phyloP scores from a whole-genome alignment of 192 early-diverging fungal genomes.

The Glomus cerebriforme region DNA sequence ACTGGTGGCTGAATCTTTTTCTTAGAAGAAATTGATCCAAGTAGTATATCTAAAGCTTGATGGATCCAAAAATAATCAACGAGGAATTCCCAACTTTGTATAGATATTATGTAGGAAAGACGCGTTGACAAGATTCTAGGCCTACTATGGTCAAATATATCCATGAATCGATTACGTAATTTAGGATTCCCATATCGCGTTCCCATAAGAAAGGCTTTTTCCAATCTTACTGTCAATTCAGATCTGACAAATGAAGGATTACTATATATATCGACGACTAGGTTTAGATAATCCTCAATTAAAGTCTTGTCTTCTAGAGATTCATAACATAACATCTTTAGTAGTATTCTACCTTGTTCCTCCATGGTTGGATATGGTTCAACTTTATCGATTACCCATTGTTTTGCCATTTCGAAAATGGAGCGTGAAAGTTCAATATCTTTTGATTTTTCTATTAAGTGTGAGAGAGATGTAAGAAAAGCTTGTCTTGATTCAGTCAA shows the following conservation, averaged over 20 bases:
- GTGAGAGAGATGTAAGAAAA: conserved; percentile 79
- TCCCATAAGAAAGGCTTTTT: conserved; percentile 93
- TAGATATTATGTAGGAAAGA: conserved; percentile 85
- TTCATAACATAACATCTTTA: conserved; percentile 89
- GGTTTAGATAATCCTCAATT: conserved; percentile 80
- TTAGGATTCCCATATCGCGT: conserved; percentile 78
- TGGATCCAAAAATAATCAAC: conserved; percentile 87
- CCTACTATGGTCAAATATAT: conserved; percentile 81
- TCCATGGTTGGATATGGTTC: conserved; percentile 95
- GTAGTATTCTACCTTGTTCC: conserved; percentile 93
- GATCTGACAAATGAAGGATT: conserved; percentile 79
- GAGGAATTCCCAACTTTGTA: conserved; percentile 96
- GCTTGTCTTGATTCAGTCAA: conserved; percentile 85
- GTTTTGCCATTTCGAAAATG: conserved; percentile 80
- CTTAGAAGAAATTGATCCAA: conserved; percentile 63
- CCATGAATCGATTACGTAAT: conserved; percentile 78
- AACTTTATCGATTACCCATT: conserved; percentile 81
- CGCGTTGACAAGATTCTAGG: conserved; percentile 67
- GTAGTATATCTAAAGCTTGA: conserved; percentile 85
- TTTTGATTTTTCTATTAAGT: conserved; percentile 84
- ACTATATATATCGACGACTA: conserved; percentile 92
- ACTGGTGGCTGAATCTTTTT: conserved; percentile 40
- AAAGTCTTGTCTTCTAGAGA: conserved; percentile 66
- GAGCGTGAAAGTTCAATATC: conserved; percentile 70
- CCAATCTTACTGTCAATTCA: conserved; percentile 90